Evolutionary conservation across 345 rosid species (phyloP).

Genomic region (Odontarrhena argentea): DNA sequence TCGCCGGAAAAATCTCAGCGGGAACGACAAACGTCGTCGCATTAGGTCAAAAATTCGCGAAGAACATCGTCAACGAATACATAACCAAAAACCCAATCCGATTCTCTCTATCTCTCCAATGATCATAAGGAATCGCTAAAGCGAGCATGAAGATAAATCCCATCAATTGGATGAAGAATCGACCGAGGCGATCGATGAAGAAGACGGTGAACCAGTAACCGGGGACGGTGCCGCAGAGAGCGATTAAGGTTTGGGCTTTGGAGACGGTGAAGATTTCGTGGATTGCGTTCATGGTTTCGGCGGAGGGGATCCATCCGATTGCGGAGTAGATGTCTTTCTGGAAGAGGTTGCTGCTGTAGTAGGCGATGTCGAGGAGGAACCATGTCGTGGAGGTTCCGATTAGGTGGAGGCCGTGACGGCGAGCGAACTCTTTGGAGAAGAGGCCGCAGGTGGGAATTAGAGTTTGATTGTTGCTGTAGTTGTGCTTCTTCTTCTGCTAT

Average conservation of each 20-base stretch:
- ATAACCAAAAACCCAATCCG: conserved; percentile 55
- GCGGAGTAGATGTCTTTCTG: conserved; percentile 70
- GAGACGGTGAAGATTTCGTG: conserved; percentile 60
- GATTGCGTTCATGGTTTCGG: conserved; percentile 58
- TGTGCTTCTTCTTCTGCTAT: conserved; percentile 33
- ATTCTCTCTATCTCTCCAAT: conserved; percentile 51
- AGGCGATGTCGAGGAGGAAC: conserved; percentile 75
- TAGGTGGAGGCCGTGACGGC: conserved; percentile 65
- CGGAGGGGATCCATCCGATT: conserved; percentile 53
- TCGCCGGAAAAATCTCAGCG: conserved; percentile 67
- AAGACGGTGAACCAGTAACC: conserved; percentile 80
- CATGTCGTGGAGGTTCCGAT: conserved; percentile 69
- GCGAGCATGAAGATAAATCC: conserved; percentile 77
- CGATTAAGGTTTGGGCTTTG: conserved; percentile 58
- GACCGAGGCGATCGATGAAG: conserved; percentile 59
- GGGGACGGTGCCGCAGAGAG: conserved; percentile 63
- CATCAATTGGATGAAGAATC: conserved; percentile 64
- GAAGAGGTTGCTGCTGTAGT: conserved; percentile 63
- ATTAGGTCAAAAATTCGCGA: conserved; percentile 71
- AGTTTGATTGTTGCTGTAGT: conserved; percentile 3
- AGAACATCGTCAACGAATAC: conserved; percentile 63
- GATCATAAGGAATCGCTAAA: conserved; percentile 64
- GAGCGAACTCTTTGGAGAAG: conserved; percentile 50
- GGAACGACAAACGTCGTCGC: conserved; percentile 69
- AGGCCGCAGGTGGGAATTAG: conserved; percentile 43